These are phyloP conservation scores for Penicillium longicatenatum DNA, from an alignment of 495 filamentous ascomycete genomes.

Conservation along the genomic window DNA sequence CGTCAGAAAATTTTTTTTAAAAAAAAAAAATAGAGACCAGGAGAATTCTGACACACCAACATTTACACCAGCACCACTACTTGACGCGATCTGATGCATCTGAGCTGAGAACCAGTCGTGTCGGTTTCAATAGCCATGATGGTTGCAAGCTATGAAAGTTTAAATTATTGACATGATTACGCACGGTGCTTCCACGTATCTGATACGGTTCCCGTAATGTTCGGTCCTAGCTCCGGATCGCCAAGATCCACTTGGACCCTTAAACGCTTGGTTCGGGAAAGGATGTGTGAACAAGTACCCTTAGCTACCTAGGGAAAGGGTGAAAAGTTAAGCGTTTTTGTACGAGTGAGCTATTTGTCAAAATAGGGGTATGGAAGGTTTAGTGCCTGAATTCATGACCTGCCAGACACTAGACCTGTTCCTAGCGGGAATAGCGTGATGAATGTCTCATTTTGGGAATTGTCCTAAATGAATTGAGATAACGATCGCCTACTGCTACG, in stretches of 20 bases:
- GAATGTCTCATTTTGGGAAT: neutral
- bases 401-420: neutral
- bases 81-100: too few species aligned
- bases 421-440: neutral
- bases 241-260: conserved; percentile 3
- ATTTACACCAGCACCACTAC: too few species aligned
- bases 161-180: neutral
- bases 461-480: neutral
- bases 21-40: too few species aligned
- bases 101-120: too few species aligned
- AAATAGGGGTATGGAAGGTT: neutral
- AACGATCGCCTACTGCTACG: neutral
- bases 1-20: too few species aligned
- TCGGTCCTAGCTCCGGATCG: neutral
- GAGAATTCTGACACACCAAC: too few species aligned
- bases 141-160: too few species aligned
- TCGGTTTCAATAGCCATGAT: too few species aligned
- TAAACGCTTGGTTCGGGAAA: neutral
- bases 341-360: too few species aligned
- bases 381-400: neutral
- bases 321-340: too few species aligned
- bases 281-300: neutral
- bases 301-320: too few species aligned
- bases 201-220: neutral
- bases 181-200: neutral